Base-by-base conservation (phyloP, 2,329 filamentous ascomycete genomes). In the Botryosphaeria agaves region DNA sequence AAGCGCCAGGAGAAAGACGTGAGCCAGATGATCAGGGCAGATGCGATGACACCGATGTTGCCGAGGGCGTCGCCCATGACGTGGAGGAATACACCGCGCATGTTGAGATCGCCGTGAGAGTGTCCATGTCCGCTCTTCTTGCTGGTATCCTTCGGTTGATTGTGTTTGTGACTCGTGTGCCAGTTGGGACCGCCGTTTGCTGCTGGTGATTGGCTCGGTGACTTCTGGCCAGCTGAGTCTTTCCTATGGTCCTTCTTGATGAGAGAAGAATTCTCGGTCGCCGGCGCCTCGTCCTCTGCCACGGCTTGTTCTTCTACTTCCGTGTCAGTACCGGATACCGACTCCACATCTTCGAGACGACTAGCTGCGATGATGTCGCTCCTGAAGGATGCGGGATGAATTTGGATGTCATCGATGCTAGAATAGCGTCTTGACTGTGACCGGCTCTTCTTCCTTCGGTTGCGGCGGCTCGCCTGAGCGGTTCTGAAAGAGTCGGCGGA, bases 311-410 rank as follows among this genome's bases (percentile, higher is more conserved):
- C 63, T 11, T 68, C 66, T 7, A 53, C 54, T 18, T 66, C 65
- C 34, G 62, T 68, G 18, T 71, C 72, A 30, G 64, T 60, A 16
- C 68, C 66, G 3, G 71, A 63, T 11, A 66, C 65, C 2, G 61
- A 59, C 12, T 61, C 53, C 4, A 61, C 66, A 3, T 63, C 59
- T 23, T 69, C 71, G 27, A 73, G 60, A 30, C 71, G 69, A 35
- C 74, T 76, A n/a, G 81, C 82, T 21, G 76, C 76, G 40, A 95
- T 91, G 42, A 98, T 93, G 33, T 87, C 83, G 50, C 92, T 80
- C 40, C 89, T 68, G 61, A 95, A 84, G 38, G 77, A 87, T 15
- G 83, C 78, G 3, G 89, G 89, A 48, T 94, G 80, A 31, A 92
- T 80, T 48, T 76, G 81, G 41, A 91, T 69, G 32, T 73, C 67